Base-by-base conservation (phyloP, 805 yeast genomes). In the Zygoascus ofunaensis region DNA sequence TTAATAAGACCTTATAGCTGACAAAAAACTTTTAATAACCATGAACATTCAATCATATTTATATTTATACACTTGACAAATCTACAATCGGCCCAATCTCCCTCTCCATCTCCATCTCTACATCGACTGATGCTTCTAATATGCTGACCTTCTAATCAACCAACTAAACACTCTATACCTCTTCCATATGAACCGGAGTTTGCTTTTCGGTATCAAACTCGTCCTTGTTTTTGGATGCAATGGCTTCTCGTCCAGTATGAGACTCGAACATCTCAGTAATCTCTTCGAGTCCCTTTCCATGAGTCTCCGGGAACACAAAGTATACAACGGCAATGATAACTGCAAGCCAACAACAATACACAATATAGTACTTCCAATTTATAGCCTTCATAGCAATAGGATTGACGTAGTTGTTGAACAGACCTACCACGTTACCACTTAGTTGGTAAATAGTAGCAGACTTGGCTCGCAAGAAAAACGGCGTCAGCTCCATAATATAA, bases 321-420 rank as follows among this genome's bases (percentile, higher is more conserved):
- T 57, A 56, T 17, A 59, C 62, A 26, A 62, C 45, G 12, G 53
- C 50, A 39, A 60, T 50, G 42, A 62, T 61, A 22, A 58, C 57
- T 2, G 57, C 58, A 22, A 49, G 23, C 49, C 42, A 41, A 17
- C 35, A 42, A 28, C 37, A 22, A 37, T 46, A 53, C 2, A 69
- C 71, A 49, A 69, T 64, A 49, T 69, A 70, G 60, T 68, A 69
- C 50, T 65, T 67, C 70, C 70, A 69, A 32, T 54, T 56, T 36
- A 69, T 63, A 33, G 64, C 64, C 34, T 58, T 68, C 63, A 69
- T 62, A 37, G 69, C 72, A 53, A 63, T 48, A 10, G 65, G 63
- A 41, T 62, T 63, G 26, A 59, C 64, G 38, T 55, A 62, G 42
- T 60, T 59, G 37, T 60, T 57, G 47, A 56, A 60, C 17, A 57